These are phyloP conservation scores for Linum usitatissimum DNA, from an alignment of 345 rosid species.

Conservation along the genomic window DNA sequence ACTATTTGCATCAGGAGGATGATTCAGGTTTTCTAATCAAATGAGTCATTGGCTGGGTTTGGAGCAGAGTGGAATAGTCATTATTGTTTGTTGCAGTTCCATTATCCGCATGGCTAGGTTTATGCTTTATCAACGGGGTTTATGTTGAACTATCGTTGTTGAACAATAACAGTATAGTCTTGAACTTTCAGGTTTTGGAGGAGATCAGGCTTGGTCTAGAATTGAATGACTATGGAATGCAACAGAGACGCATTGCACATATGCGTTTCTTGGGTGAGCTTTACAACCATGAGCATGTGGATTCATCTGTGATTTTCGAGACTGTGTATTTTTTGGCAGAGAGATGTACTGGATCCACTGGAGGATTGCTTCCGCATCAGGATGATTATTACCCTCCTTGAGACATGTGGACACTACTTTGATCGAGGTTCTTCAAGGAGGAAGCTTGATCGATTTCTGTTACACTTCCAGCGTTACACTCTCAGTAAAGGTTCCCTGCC, in stretches of 20 bases:
- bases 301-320: constrained; percentile 93
- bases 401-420: constrained; percentile 97
- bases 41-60: not conserved
- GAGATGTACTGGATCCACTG: constrained; percentile 81
- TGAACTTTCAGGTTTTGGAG: constrained; percentile 71
- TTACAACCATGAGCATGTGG: constrained; percentile 94
- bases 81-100: not conserved
- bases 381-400: constrained; percentile 84
- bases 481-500: constrained; percentile 79
- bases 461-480: constrained; percentile 89
- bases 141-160: not conserved
- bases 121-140: not conserved
- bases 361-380: constrained; percentile 96
- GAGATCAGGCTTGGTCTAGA: constrained; percentile 94
- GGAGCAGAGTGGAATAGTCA: not conserved
- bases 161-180: constrained; percentile 9
- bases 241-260: constrained; percentile 94
- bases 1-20: not conserved
- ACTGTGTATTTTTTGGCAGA: constrained; percentile 65
- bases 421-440: constrained; percentile 94
- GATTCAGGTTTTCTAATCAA: not conserved
- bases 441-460: constrained; percentile 85
- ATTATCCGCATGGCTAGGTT: not conserved
- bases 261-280: constrained; percentile 95
- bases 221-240: constrained; percentile 91